Evolutionary conservation across 2,329 filamentous ascomycete genomes (phyloP).

Genomic region (Parastagonospora nodorum): DNA sequence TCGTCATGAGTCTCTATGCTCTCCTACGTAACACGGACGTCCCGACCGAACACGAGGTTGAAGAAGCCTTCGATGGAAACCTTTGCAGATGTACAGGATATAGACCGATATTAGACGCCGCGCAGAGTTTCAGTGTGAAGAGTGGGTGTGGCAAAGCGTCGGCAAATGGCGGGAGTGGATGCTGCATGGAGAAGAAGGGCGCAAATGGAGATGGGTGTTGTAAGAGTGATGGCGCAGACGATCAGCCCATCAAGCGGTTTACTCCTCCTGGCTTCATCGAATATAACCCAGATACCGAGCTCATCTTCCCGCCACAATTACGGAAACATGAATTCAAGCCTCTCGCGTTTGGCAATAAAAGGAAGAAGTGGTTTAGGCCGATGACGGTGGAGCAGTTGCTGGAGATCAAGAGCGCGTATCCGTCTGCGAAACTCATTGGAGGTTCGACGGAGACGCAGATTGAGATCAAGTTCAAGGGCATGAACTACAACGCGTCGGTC

Average conservation of each 20-base stretch:
- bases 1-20: conserved; percentile 97
- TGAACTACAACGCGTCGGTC: conserved; percentile 87
- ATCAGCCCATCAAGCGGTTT: conserved; percentile 64
- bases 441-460: conserved; percentile 98
- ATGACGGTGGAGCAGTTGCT: conserved; percentile 85
- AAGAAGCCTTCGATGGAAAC: conserved; percentile 97
- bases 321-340: conserved; percentile 82
- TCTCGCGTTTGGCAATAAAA: conserved; percentile 89
- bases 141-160: conserved; percentile 61
- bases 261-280: conserved; percentile 90
- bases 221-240: conserved; percentile 42
- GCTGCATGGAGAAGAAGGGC: conserved; percentile 68
- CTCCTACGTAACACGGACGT: conserved; percentile 81
- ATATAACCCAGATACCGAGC: conserved; percentile 89
- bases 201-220: conserved; percentile 50
- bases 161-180: conserved; percentile 66
- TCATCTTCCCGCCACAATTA: conserved; percentile 89
- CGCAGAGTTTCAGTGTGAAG: conserved; percentile 78
- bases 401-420: conserved; percentile 85
- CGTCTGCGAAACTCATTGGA: conserved; percentile 89
- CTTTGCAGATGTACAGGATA: conserved; percentile 96
- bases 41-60: conserved; percentile 80
- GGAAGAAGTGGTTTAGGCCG: conserved; percentile 91
- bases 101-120: conserved; percentile 89
- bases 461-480: conserved; percentile 95